Base-by-base conservation (phyloP, 2,329 filamentous ascomycete genomes). In the Leptoxyphium fumago region DNA sequence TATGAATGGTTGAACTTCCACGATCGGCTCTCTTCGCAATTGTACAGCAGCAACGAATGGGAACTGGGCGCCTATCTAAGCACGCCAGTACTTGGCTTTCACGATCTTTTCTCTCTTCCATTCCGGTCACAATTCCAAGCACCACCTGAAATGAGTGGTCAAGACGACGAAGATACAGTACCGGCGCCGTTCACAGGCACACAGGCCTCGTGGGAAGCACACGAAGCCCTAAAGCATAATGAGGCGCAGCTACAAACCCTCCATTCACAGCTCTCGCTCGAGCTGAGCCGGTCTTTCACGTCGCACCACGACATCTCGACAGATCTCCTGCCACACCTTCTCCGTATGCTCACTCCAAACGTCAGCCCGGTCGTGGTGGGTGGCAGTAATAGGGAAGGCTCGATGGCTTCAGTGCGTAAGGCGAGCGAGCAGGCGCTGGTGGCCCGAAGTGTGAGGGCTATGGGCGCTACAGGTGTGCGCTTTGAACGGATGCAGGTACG, bases 1-100 rank as follows among this genome's bases (percentile, higher is more conserved):
- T 94, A 94, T 61, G 89, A 95, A 57, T 98, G 91, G 91, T 75
- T 98, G 44, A 73, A 93, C 61, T 96, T 98, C 63, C 84, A 95
- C 62, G 91, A 96, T 55, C 69, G 71, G 0, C 79, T 94, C 49
- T 86, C 85, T 18, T 79, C 80, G 1, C 78, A 80, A 34, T 73
- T 96, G 1, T 93, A 80, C 58, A 69, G 77, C n/a, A 80, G 76
- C 46, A 89, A 95, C 60, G 88, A 94, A 45, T 98, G 91, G 84
- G 91, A 98, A 62, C 69, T 98, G 13, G 77, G 75, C 0, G 80
- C 85, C 0, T 98, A 98, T 60, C 74, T 96, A 41, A 84, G 80
- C 55, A 84, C 91, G 52, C 81, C 89, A 0, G 75, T 91, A 13
- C 74, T 96, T 1, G 91, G 85, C 2, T 95, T 94, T 57, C 93